Base-by-base conservation (phyloP, 768 basidiomycete genomes). In the Tephrocybe rancida region DNA sequence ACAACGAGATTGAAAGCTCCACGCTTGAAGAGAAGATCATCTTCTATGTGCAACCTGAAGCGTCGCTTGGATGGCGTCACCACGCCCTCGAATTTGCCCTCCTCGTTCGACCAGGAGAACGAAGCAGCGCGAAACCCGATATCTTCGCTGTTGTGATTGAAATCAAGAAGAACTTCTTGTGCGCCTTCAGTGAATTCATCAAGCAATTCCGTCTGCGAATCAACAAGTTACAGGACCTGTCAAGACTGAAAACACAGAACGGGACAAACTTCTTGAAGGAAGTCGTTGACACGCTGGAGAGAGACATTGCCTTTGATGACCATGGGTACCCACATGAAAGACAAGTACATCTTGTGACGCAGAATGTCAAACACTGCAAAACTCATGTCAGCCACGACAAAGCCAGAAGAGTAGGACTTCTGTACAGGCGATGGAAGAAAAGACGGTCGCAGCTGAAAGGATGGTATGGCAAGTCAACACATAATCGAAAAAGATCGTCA, bases 351-450 rank as follows among this genome's bases (percentile, higher is more conserved):
- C 48, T 81, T 79, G 2, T 71, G 69, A 26, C 82, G 75, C 18
- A 90, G 65, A 46, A 84, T 71, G 39, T 84, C 79, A 60, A 90
- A 89, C 27, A 88, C 82, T 35, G 14, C 16, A 19, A 10, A 25
- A 35, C 22, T 5, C 9, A 35, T 16, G 34, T 13, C 6, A n/a
- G 11, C 26, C 27, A 8, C 4, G 8, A 13, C 10, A 26, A 21
- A 3, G 3, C 10, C 19, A 34, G 19, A 37, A 25, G 5, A 22
- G 3, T n/a, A 4, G 18, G n/a, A 11, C 7, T 8, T 18, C 16
- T 50, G 42, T 47, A 55, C 57, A 32, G 48, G 57, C 49, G 24
- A 58, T 58, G 41, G 57, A 58, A 8, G 57, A 58, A 26, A 58
- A 58, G 9, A 58, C 57, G 22, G 57, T 58, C 3, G 53, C 57